These are phyloP conservation scores for Rosa lucieae DNA, from an alignment of 306 rosid species.

Conservation along the genomic window DNA sequence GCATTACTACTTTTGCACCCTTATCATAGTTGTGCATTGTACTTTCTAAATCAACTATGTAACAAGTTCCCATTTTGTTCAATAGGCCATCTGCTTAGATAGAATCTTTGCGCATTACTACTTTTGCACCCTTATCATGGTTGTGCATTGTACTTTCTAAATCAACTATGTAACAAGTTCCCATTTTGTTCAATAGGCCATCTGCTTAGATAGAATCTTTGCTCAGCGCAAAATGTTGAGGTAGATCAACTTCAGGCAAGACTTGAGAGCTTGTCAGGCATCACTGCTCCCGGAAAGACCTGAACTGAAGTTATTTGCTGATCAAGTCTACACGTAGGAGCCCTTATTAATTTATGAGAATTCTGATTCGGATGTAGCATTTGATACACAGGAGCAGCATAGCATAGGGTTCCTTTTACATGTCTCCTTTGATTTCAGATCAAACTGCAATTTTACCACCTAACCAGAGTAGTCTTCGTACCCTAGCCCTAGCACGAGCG, in stretches of 20 bases:
- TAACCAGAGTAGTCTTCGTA: background rate
- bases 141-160: background rate
- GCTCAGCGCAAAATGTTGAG: background rate
- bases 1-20: background rate
- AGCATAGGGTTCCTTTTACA: background rate
- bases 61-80: conserved; percentile 1
- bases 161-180: background rate
- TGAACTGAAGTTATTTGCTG: background rate
- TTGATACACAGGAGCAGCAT: background rate
- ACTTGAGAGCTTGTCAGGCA: background rate
- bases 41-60: background rate
- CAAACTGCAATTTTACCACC: background rate
- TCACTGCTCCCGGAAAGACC: background rate
- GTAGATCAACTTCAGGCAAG: background rate
- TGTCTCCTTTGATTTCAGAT: conserved; percentile 3
- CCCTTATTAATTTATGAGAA: background rate
- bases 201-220: conserved; percentile 15
- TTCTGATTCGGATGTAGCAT: background rate
- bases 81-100: conserved; percentile 24
- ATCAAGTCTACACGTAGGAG: background rate
- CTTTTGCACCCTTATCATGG: background rate
- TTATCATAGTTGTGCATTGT: background rate
- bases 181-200: conserved; percentile 18
- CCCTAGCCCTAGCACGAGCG: background rate
- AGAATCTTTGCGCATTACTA: too few species aligned